phyloP scores from a whole-genome alignment of 2,329 filamentous ascomycete species.

The Penicillium hordei region DNA sequence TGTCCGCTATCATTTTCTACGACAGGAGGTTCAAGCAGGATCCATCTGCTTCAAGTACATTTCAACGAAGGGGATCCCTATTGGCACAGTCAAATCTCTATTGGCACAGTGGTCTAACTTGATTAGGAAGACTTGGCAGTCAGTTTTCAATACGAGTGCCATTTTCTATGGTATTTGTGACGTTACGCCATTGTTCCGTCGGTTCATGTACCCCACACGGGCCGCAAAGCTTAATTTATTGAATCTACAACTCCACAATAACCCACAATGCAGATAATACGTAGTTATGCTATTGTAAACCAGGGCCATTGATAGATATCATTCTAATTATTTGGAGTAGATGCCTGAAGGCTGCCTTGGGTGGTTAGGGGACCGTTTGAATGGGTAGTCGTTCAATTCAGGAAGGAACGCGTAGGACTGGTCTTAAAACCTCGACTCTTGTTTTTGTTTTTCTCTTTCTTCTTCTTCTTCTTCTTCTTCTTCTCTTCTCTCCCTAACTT shows the following conservation, averaged over 20 bases:
- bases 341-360: neutral
- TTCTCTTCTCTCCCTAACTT: neutral
- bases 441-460: neutral
- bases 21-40: no score
- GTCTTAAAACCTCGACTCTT: neutral
- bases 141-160: no score
- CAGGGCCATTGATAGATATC: neutral
- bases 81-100: no score
- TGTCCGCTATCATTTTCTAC: no score
- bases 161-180: no score
- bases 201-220: slow-evolving; percentile 3
- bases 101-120: no score
- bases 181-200: neutral
- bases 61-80: no score
- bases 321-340: neutral
- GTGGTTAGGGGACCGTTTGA: neutral
- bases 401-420: neutral
- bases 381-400: neutral
- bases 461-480: neutral
- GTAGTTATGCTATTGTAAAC: neutral
- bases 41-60: no score
- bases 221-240: slow-evolving; percentile 9
- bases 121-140: no score
- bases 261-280: neutral
- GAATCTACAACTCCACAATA: neutral